Percentiles rank a stretch among this genome's conserved stretches.
phyloP scores from a whole-genome alignment of 1,139 yeast genomes.

The Yarrowia galli region DNA sequence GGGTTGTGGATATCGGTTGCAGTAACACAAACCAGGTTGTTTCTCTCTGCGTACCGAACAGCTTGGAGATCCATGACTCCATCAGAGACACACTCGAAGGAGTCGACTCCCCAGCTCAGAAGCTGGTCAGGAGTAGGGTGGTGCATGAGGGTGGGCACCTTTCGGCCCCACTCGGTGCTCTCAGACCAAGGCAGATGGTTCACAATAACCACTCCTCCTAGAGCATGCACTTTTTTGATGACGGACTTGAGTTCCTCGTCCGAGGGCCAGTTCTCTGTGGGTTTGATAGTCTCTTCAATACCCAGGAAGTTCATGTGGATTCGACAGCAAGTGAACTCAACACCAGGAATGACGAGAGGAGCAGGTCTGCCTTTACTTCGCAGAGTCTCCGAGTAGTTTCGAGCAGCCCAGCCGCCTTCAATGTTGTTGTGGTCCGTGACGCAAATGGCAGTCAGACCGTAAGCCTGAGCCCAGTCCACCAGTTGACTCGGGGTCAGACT shows the following conservation, averaged over 20 bases:
- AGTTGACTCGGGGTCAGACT: conserved; percentile 44
- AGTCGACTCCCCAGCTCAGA: conserved; percentile 45
- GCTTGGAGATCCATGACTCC: conserved; percentile 45
- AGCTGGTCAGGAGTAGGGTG: conserved; percentile 45
- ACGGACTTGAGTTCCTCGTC: conserved; percentile 44
- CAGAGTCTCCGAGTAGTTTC: conserved; percentile 41
- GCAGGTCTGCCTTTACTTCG: conserved; percentile 35
- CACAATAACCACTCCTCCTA: conserved; percentile 46
- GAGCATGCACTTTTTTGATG: conserved; percentile 42
- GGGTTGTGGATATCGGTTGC: conserved; percentile 45
- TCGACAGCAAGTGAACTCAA: conserved; percentile 47
- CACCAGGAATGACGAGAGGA: conserved; percentile 46
- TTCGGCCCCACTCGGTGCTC: conserved; percentile 43
- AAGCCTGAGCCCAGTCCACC: conserved; percentile 47
- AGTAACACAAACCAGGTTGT: conserved; percentile 44
- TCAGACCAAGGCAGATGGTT: conserved; percentile 46
- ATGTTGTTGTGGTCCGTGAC: conserved; percentile 47
- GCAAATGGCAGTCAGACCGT: conserved; percentile 45
- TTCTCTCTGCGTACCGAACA: conserved; percentile 41
- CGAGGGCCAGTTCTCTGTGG: conserved; percentile 43
- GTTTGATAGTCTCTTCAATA: conserved; percentile 44
- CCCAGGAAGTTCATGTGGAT: conserved; percentile 48
- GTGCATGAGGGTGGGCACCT: conserved; percentile 41
- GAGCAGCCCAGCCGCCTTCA: conserved; percentile 44
- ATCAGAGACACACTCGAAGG: conserved; percentile 45